Percentiles rank a stretch among this genome's conserved stretches.
Evolutionary conservation across 352 stramenopile species (phyloP).

Genomic region (Ophiocytium majus): DNA sequence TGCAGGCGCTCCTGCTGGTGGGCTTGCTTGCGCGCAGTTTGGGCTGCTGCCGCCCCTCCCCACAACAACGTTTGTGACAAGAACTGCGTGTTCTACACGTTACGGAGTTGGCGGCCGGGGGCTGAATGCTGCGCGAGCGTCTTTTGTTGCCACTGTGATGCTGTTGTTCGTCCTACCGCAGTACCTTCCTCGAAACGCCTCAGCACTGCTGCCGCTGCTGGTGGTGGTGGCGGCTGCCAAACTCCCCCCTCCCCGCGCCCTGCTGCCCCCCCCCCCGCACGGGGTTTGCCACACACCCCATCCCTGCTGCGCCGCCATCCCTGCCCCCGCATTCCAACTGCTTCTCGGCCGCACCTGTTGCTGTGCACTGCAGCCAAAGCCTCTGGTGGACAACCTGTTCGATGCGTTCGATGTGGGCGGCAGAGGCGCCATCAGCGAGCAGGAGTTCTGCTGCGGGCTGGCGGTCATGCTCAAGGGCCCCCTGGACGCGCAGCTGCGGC

Average conservation of each 20-base stretch:
- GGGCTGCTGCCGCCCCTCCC: neutral
- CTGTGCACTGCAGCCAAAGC: conserved; percentile 28
- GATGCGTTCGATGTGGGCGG: conserved; percentile 39
- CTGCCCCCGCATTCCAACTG: neutral
- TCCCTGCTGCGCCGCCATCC: neutral
- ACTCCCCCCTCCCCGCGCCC: too few relatives aligned
- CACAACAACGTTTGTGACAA: too few relatives aligned
- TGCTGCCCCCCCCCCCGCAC: neutral
- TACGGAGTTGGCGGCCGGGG: neutral
- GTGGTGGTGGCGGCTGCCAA: too few relatives aligned
- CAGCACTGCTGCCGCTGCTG: too few relatives aligned
- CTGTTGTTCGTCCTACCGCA: neutral
- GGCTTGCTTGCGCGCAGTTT: neutral
- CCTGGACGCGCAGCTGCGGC: conserved; percentile 27
- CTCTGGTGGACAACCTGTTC: conserved; percentile 42
- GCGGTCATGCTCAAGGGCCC: conserved; percentile 46
- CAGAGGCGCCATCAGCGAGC: conserved; percentile 28
- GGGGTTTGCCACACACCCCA: neutral
- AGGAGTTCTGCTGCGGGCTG: conserved; percentile 40
- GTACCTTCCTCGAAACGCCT: too few relatives aligned
- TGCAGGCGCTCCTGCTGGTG: conserved; percentile 14
- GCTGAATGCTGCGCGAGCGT: neutral
- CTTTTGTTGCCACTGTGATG: neutral
- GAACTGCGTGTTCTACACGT: neutral
- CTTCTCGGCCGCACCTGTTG: neutral